Percentiles rank a stretch among this genome's conserved stretches.
phyloP scores from a whole-genome alignment of 164 flowering plant species.

The Buxus sempervirens region DNA sequence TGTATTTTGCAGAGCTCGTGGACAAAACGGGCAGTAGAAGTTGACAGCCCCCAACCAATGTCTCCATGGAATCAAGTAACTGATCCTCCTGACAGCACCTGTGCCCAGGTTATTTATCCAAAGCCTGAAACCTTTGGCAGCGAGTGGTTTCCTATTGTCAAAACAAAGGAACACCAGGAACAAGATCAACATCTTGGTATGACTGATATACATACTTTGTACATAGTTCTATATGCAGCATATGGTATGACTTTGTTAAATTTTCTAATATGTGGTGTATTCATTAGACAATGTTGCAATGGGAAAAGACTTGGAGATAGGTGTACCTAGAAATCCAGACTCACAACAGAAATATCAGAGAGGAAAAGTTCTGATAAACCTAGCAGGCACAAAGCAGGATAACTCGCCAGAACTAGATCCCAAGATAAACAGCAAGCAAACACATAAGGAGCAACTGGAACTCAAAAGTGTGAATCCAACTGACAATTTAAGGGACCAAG shows the following conservation, averaged over 20 bases:
- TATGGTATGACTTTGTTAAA: background rate
- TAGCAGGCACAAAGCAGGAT: constrained; percentile 21
- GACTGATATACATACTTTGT: background rate
- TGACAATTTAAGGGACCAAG: constrained; percentile 17
- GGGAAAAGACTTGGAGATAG: constrained; percentile 48
- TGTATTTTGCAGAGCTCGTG: constrained; percentile 57
- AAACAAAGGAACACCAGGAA: constrained; percentile 25
- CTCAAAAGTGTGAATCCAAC: constrained; percentile 19
- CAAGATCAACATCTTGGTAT: constrained; percentile 43
- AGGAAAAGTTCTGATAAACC: constrained; percentile 22
- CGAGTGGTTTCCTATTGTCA: constrained; percentile 26
- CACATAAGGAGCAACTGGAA: constrained; percentile 24
- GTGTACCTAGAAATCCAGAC: constrained; percentile 29
- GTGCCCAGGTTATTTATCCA: constrained; percentile 50
- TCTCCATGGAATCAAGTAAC: constrained; percentile 32
- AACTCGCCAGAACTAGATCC: constrained; percentile 20
- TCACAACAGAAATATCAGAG: constrained; percentile 24
- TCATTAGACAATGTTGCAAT: constrained; percentile 38
- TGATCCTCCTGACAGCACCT: constrained; percentile 57
- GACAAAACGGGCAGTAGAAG: constrained; percentile 52
- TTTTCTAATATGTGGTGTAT: background rate
- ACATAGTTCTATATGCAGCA: background rate
- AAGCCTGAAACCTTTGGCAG: constrained; percentile 34
- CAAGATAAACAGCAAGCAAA: constrained; percentile 20
- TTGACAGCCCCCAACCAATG: constrained; percentile 43